Base-by-base conservation (phyloP, 306 rosid species). In the Quercus gilva region DNA sequence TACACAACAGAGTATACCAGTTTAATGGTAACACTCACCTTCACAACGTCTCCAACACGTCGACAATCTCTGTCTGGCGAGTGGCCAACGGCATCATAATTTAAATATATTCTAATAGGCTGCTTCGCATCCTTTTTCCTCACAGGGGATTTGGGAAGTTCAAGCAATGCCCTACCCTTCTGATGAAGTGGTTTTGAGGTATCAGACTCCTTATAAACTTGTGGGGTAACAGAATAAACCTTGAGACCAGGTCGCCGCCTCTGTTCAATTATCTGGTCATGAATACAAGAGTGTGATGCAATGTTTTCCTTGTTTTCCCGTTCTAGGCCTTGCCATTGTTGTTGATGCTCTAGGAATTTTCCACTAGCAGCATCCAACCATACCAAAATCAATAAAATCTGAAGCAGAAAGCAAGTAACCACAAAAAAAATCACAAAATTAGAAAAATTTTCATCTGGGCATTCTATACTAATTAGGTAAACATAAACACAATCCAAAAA, bases 81-180 rank as follows among this genome's bases (percentile, higher is more conserved):
- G 83, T 94, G 99, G 81, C 99, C 99, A 74, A 94, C 99, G 21
- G 97, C 99, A 83, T 92, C 99, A 80, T 94, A 94, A 87, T 94
- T 94, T 71, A 94, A 87, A 91, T 90, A 94, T 78, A 94, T 94
- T 85, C 99, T 91, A 70, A 94, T 94, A 25, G 99, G 97, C 73
- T 84, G 81, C 78, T 91, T 94, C 17, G 72, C 91, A 84, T 90
- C 91, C 78, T 86, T 90, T 79, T 84, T 87, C 73, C 77, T 74
- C 61, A 58, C 85, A 15, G 84, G 69, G n/a, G 76, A 56, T 80
- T 87, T 68, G 5, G 91, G 79, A 69, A 83, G 69, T 41, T 90
- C 92, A 82, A 94, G 97, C 83, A 94, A 87, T 79, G 94, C 79
- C 85, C 99, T 86, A 41, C 97, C 97, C 80, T 80, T 91, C 63